phyloP scores from a whole-genome alignment of 2,329 filamentous ascomycete species.

The Monilinia vaccinii-corymbosi region DNA sequence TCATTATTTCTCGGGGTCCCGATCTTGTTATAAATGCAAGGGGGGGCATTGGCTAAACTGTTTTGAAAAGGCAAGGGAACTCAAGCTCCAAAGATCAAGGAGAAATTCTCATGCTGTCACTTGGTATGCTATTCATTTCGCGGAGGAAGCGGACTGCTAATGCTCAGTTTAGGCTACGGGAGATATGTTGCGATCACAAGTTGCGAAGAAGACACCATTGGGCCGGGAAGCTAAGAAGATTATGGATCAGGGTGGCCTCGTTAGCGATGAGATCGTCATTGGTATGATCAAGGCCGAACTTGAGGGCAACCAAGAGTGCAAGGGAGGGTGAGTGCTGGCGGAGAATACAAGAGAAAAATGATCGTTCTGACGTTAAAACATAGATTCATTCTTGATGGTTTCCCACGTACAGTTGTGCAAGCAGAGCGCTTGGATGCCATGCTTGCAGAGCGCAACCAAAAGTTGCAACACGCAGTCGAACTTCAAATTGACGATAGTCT shows the following conservation, averaged over 20 bases:
- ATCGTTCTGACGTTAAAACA: conserved; percentile 13
- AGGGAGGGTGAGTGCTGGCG: conserved; percentile 66
- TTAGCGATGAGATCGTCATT: conserved; percentile 98
- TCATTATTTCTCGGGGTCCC: not conserved
- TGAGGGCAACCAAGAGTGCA: conserved; percentile 88
- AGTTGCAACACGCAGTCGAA: conserved; percentile 90
- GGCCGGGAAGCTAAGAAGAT: conserved; percentile 99
- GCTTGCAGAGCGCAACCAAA: conserved; percentile 69
- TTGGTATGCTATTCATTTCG: conserved; percentile 53
- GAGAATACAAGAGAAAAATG: not conserved
- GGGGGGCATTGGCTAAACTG: conserved; percentile 19
- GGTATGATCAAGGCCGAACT: conserved; percentile 99
- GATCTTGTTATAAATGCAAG: not conserved
- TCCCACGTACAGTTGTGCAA: conserved; percentile 93
- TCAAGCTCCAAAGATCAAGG: conserved; percentile 95
- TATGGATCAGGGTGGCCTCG: conserved; percentile 96
- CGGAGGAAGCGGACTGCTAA: not conserved
- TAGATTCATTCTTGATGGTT: conserved; percentile 98
- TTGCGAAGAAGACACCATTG: conserved; percentile 91
- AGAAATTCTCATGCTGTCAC: conserved; percentile 95
- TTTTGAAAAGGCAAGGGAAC: conserved; percentile 79
- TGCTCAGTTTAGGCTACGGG: conserved; percentile 68
- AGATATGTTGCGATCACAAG: conserved; percentile 98
- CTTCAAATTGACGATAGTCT: conserved; percentile 93
- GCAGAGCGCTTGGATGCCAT: conserved; percentile 91